Base-by-base conservation (phyloP, 129 eudicot genomes). In the Ambrosia artemisiifolia region DNA sequence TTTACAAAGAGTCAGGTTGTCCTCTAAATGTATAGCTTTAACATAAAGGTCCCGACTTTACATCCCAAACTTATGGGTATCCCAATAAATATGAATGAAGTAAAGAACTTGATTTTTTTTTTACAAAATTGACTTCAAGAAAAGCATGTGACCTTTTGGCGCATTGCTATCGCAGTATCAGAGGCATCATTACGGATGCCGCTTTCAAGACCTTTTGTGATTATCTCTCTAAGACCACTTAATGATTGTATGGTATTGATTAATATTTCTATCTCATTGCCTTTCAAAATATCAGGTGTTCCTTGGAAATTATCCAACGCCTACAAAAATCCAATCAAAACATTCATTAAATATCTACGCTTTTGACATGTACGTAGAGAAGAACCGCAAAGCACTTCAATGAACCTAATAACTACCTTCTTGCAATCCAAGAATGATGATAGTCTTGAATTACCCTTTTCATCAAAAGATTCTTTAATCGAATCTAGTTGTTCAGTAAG, bases 101-200 rank as follows among this genome's bases (percentile, higher is more conserved):
- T 11, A 71, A 38, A 2, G 6, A 59, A 10, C 0, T 18, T 3
- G 2, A 54, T 24, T 24, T 24, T 24, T 24, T 24, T 24, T 35
- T 51, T 20, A 70, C 10, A 30, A 30, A 28, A 14, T 35, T 34
- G 30, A 67, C 40, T 24, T 60, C 11, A 44, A 32, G 13, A 19
- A 63, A 54, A 38, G 18, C 8, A 48, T 1, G 7, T 67, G 24
- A 87, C 98, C 98, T 94, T 94, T 81, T 94, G 98, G 75, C 98
- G 98, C 95, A 90, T 87, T 67, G 98, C 98, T 67, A 90, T 90
- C 71, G 98, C 87, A 67, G 95, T 63, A 87, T 94, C 98, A 73
- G 95, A 85, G 60, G 98, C 96, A 70, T 94, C 98, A 70, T 94
- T 90, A n/a, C 98, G 88, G 28, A 94, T 81, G 38, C 98, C 98